Base-by-base conservation (phyloP, 805 yeast genomes). In the Yamadazyma laniorum region DNA sequence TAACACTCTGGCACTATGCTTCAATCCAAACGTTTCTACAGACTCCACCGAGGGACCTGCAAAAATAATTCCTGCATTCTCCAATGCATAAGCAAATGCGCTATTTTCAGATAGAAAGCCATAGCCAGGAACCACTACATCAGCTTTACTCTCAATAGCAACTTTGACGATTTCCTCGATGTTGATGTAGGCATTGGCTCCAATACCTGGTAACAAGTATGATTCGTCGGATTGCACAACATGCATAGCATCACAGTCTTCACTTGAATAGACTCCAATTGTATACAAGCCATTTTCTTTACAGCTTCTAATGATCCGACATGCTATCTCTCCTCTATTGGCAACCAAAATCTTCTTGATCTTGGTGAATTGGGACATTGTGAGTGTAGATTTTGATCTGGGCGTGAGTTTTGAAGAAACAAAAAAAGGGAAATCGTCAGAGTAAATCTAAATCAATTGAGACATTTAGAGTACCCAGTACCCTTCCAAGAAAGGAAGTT, bases 21-120 rank as follows among this genome's bases (percentile, higher is more conserved):
- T 91, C 50, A 93, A 73, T 32, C 99, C 99, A 34, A 91, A 73
- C 51, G 81, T 80, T 59, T 95, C 75, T 55, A 91, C 93, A 5
- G 95, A 88, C 40, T 85, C 88, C 34, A 95, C 96, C 11, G 91
- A 74, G n/a, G 99, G 99, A 14, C 99, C 99, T 33, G 91, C 93
- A 65, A 91, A 91, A 2, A 81, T 82, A 49, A 91, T 81, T 21
- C 91, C 93, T 56, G 83, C 95, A 37, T 65, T 66, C 18, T 68
- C 82, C 65, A 95, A 81, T 53, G 87, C 76, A 57, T 89, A 96
- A 30, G 96, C 85, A 58, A 91, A 91, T 41, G 86, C 95, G 22
- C 98, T 96, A 59, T 91, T 91, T 62, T 91, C 99, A 13, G 96
- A 87, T 29, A 91, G 67, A 72, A 91, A 91, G 3, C 99, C 99